These are phyloP conservation scores for Cicer cuneatum DNA, from an alignment of 306 rosid genomes.

Conservation along the genomic window DNA sequence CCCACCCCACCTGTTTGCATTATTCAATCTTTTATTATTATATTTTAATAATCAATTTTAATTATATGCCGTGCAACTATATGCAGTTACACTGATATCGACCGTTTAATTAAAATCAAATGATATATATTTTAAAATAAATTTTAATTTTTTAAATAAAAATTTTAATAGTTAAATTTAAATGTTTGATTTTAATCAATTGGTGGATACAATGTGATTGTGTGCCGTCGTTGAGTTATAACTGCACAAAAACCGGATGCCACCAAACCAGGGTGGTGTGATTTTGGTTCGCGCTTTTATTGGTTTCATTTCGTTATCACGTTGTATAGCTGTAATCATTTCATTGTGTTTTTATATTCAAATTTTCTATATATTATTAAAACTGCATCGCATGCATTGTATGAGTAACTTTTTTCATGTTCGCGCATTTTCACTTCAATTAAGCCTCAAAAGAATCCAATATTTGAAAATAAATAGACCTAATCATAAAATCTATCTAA, in stretches of 20 bases:
- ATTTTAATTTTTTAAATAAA: too few species aligned
- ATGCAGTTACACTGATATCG: too few species aligned
- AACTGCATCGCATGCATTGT: not conserved
- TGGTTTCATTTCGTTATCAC: conserved; percentile 1
- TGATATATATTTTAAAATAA: too few species aligned
- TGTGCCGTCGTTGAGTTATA: too few species aligned
- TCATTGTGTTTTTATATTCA: not conserved
- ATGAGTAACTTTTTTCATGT: not conserved
- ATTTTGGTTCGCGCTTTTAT: conserved; percentile 11
- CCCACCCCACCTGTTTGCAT: conserved; percentile 68
- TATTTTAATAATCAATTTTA: not conserved
- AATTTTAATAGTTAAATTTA: too few species aligned
- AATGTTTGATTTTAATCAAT: too few species aligned
- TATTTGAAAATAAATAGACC: not conserved
- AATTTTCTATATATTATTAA: not conserved
- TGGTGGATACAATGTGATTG: too few species aligned
- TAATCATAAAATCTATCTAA: not conserved
- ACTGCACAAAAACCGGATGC: too few species aligned
- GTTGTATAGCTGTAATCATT: conserved; percentile 8
- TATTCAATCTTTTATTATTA: conserved; percentile 42
- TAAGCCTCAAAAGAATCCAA: not conserved
- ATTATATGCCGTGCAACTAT: too few species aligned
- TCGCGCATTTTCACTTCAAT: not conserved
- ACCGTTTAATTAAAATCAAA: too few species aligned
- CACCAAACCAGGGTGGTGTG: too few species aligned